A percentile compares a stretch with the other conserved stretches of the same genome.
Evolutionary conservation across 306 rosid species (phyloP).

Genomic region (Cicer arietinum): DNA sequence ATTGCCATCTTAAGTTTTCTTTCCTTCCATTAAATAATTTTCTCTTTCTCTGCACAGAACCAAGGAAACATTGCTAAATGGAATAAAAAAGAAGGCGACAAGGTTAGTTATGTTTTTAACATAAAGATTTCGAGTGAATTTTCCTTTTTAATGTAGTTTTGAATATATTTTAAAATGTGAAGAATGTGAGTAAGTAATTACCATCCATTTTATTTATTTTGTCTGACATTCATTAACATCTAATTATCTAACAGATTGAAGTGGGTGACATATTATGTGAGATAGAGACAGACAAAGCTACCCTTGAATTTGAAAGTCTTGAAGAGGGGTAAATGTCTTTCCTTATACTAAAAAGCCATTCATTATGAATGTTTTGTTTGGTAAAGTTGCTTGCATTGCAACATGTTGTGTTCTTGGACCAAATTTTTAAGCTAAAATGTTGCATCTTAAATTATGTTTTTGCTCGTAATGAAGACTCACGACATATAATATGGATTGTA

Average conservation of each 20-base stretch:
- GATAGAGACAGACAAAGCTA: slow-evolving; percentile 99
- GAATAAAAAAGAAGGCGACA: slow-evolving; percentile 97
- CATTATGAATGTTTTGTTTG: slow-evolving; percentile 30
- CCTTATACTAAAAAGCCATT: slow-evolving; percentile 35
- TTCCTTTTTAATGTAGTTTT: slow-evolving; percentile 22
- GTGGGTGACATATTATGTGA: slow-evolving; percentile 97
- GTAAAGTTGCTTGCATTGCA: slow-evolving; percentile 26
- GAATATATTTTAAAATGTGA: slow-evolving; percentile 31
- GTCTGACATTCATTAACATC: slow-evolving; percentile 28
- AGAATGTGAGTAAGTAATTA: slow-evolving; percentile 36
- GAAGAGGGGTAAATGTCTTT: slow-evolving; percentile 91
- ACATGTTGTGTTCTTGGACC: neutral
- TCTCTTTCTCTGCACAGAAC: slow-evolving; percentile 59
- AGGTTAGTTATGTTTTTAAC: slow-evolving; percentile 68
- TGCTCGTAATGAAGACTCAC: slow-evolving; percentile 24
- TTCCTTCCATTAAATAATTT: slow-evolving; percentile 41
- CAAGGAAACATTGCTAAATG: slow-evolving; percentile 90
- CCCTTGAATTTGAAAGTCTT: slow-evolving; percentile 87
- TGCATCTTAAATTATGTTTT: slow-evolving; percentile 22
- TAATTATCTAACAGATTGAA: slow-evolving; percentile 69
- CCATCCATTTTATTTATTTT: slow-evolving; percentile 9
- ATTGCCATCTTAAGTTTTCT: slow-evolving; percentile 30
- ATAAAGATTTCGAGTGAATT: slow-evolving; percentile 20
- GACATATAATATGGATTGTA: slow-evolving; percentile 24
- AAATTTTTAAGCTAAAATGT: slow-evolving; percentile 31